Conservation (phyloP, 768 basidiomycete genomes). For the Daedaleopsis sinensis region DNA sequence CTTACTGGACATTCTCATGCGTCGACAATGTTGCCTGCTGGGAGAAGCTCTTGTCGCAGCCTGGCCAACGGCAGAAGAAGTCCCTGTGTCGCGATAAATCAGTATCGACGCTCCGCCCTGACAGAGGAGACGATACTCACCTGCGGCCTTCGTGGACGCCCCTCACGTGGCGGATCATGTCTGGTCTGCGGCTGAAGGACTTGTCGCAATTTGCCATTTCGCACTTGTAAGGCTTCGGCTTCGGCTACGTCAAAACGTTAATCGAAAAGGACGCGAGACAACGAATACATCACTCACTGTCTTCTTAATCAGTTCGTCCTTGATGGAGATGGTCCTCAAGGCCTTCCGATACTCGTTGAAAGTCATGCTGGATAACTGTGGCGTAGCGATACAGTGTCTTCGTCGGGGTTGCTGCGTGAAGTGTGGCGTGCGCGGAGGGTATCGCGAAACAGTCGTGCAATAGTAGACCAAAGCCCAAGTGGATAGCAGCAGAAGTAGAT, state of each 20-base stretch:
- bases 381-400: not conserved
- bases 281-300: not conserved
- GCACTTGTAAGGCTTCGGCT: conserved; percentile 12
- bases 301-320: not conserved
- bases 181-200: conserved; percentile 57
- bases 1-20: conserved; percentile 70
- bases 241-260: not conserved
- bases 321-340: not conserved
- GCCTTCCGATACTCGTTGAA: not conserved
- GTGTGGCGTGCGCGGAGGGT: not conserved
- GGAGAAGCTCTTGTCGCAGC: conserved; percentile 57
- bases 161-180: conserved; percentile 58
- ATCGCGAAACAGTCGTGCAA: not conserved
- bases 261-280: not conserved
- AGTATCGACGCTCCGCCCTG: not conserved
- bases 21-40: conserved; percentile 65
- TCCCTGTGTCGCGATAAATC: conserved; percentile 17
- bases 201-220: conserved; percentile 41
- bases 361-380: not conserved
- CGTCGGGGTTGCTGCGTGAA: not conserved
- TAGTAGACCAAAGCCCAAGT: not conserved
- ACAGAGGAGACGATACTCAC: not conserved
- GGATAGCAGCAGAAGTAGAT: not conserved
- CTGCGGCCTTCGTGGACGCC: conserved; percentile 52
- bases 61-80: not conserved